Evolutionary conservation across 2,329 filamentous ascomycete genomes (phyloP).

Genomic region (Parastagonospora avenae): DNA sequence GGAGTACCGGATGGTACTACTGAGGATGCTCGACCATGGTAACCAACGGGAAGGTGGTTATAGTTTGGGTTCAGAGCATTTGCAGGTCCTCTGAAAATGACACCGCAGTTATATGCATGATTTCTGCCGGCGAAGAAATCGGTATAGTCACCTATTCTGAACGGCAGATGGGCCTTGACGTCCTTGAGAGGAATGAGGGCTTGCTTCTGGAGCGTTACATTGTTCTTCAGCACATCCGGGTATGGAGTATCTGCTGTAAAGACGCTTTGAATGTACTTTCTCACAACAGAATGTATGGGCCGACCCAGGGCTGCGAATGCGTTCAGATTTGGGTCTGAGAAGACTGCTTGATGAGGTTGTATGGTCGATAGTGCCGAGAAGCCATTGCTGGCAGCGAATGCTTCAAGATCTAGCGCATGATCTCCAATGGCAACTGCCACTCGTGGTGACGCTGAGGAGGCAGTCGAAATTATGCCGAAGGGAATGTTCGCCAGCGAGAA

Average conservation of each 20-base stretch:
- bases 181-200: slow-evolving; percentile 64
- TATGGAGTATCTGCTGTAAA: slow-evolving; percentile 65
- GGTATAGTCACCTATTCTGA: slow-evolving; percentile 82
- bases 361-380: slow-evolving; percentile 64
- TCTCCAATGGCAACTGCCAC: slow-evolving; percentile 75
- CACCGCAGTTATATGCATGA: slow-evolving; percentile 75
- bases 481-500: slow-evolving; percentile 83
- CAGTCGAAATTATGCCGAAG: slow-evolving; percentile 78
- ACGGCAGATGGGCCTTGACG: slow-evolving; percentile 71
- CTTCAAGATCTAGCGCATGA: slow-evolving; percentile 70
- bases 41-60: slow-evolving; percentile 78
- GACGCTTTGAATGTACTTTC: slow-evolving; percentile 70
- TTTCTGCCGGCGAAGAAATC: slow-evolving; percentile 84
- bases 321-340: slow-evolving; percentile 70
- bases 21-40: slow-evolving; percentile 78
- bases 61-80: slow-evolving; percentile 83
- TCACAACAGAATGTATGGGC: slow-evolving; percentile 69
- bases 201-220: slow-evolving; percentile 61
- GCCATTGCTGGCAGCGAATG: slow-evolving; percentile 63
- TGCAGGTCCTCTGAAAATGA: slow-evolving; percentile 72
- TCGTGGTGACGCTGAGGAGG: slow-evolving; percentile 60
- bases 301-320: slow-evolving; percentile 75
- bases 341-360: slow-evolving; percentile 64
- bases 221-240: slow-evolving; percentile 67
- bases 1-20: slow-evolving; percentile 76